phyloP scores from a whole-genome alignment of 805 yeast species.

The Groenewaldozyma salmanticensis region DNA sequence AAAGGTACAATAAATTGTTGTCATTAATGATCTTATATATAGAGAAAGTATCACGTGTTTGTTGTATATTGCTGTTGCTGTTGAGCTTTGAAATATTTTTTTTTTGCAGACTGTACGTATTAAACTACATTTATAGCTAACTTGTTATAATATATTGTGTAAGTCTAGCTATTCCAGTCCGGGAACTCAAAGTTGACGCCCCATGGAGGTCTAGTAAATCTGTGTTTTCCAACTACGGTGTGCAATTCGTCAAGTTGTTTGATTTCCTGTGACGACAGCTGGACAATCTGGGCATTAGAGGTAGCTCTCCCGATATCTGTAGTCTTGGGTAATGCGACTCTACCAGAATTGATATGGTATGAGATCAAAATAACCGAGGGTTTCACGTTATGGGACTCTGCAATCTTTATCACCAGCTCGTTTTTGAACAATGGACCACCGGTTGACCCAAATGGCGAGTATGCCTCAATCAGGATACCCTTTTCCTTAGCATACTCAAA shows the following conservation, averaged over 20 bases:
- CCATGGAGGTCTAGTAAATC: constrained; percentile 22
- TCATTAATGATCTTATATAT: too few species aligned
- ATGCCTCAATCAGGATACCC: constrained; percentile 57
- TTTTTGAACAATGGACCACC: constrained; percentile 29
- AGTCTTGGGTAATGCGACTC: constrained; percentile 60
- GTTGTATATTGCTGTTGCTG: too few species aligned
- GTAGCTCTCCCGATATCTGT: constrained; percentile 53
- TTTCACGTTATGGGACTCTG: constrained; percentile 41
- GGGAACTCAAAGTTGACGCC: constrained; percentile 24
- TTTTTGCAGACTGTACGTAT: too few species aligned
- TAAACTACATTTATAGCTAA: too few species aligned
- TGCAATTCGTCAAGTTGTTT: constrained; percentile 22
- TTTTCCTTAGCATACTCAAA: constrained; percentile 41
- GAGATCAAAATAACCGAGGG: constrained; percentile 25
- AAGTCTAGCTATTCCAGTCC: constrained; percentile 18
- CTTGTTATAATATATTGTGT: too few species aligned
- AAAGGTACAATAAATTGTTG: neutral
- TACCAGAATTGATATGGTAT: constrained; percentile 38
- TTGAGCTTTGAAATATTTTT: too few species aligned
- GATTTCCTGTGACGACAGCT: constrained; percentile 36
- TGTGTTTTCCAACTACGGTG: constrained; percentile 19
- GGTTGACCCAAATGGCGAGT: constrained; percentile 42
- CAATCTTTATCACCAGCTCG: constrained; percentile 45
- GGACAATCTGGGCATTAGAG: constrained; percentile 31
- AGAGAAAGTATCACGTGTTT: neutral